phyloP scores from a whole-genome alignment of 257 asterid genomes.

The Nicotiana obtusifolia region DNA sequence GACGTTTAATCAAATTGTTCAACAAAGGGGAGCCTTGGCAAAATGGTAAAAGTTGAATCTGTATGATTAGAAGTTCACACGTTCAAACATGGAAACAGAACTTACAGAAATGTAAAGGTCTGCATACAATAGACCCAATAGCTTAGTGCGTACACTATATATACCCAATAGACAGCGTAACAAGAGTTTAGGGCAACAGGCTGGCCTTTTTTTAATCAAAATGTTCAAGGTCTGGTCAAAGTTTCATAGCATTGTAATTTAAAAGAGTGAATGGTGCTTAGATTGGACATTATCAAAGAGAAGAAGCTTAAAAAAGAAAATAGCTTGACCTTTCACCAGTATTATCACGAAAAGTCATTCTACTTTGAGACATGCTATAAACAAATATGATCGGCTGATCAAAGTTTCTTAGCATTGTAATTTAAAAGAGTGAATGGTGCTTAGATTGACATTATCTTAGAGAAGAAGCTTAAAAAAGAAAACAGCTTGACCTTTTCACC shows the following conservation, averaged over 20 bases:
- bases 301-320: neutral
- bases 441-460: neutral
- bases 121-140: neutral
- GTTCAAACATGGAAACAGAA: neutral
- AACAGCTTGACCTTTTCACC: neutral
- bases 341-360: neutral
- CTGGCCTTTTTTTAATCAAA: neutral
- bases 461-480: neutral
- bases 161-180: neutral
- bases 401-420: neutral
- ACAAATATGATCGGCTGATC: neutral
- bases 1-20: neutral
- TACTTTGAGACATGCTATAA: neutral
- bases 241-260: neutral
- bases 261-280: neutral
- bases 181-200: neutral
- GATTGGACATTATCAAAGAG: neutral
- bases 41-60: neutral
- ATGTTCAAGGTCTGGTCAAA: neutral
- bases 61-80: neutral
- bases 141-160: neutral
- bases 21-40: neutral
- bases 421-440: neutral
- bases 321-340: neutral
- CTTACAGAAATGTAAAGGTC: neutral